phyloP scores from a whole-genome alignment of 768 basidiomycete species.

The Termitomyces sp. region DNA sequence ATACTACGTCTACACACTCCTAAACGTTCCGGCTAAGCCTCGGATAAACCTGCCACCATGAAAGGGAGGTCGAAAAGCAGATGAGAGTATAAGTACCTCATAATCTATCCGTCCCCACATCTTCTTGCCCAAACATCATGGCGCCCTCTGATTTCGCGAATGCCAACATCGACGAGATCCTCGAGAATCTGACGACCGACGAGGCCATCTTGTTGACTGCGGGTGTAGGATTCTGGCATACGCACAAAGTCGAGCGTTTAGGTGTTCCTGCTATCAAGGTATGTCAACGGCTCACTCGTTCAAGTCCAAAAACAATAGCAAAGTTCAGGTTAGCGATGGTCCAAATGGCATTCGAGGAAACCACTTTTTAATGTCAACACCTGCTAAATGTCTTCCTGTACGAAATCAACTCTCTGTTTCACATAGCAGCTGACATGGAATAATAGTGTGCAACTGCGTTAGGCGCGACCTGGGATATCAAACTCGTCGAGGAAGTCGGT shows the following conservation, averaged over 20 bases:
- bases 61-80: background rate
- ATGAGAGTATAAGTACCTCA: background rate
- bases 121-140: constrained; percentile 36
- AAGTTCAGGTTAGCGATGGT: constrained; percentile 66
- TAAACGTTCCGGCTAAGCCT: constrained; percentile 1
- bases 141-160: constrained; percentile 67
- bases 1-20: background rate
- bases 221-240: constrained; percentile 80
- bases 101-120: background rate
- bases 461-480: constrained; percentile 71
- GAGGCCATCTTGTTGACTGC: constrained; percentile 73
- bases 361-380: constrained; percentile 80
- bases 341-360: constrained; percentile 76
- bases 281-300: background rate
- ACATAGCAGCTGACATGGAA: background rate
- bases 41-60: constrained; percentile 7
- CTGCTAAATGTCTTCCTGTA: constrained; percentile 75
- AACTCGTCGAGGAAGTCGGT: constrained; percentile 63
- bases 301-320: background rate
- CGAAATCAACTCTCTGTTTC: constrained; percentile 11
- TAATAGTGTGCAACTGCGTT: constrained; percentile 64
- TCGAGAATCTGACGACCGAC: constrained; percentile 68
- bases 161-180: constrained; percentile 57
- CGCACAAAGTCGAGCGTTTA: constrained; percentile 60
- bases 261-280: constrained; percentile 74